Conservation (phyloP, 345 rosid genomes). For the Psidium guajava region DNA sequence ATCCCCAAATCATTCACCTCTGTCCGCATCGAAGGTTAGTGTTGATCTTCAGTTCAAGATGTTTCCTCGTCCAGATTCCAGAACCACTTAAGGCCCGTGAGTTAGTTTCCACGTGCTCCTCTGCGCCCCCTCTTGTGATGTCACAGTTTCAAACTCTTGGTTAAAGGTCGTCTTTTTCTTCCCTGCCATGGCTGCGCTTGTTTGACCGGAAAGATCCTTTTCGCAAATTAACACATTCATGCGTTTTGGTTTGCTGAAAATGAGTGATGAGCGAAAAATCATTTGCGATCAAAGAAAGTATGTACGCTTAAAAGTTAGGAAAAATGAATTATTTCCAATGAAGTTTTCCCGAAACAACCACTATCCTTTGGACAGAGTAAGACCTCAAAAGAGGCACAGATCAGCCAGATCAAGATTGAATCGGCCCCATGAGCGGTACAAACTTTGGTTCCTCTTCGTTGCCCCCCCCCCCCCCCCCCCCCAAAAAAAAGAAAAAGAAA, state of each 20-base stretch:
- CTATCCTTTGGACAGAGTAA: not conserved
- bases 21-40: not conserved
- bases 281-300: not conserved
- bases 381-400: not conserved
- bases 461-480: no score
- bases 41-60: not conserved
- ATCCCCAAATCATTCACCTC: not conserved
- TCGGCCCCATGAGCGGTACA: not conserved
- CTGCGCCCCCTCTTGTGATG: not conserved
- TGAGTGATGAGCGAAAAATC: fast-evolving
- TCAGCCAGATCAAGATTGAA: not conserved
- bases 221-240: not conserved
- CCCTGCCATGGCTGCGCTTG: not conserved
- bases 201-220: not conserved
- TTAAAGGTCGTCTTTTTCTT: not conserved
- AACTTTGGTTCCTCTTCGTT: not conserved
- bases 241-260: fast-evolving
- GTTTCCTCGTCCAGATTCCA: not conserved
- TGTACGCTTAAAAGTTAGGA: not conserved
- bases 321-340: not conserved
- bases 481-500: not conserved
- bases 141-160: not conserved
- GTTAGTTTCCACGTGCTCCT: not conserved
- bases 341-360: not conserved
- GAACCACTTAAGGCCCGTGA: not conserved